phyloP scores from a whole-genome alignment of 2,329 filamentous ascomycete species.

The Epichloe sibirici region DNA sequence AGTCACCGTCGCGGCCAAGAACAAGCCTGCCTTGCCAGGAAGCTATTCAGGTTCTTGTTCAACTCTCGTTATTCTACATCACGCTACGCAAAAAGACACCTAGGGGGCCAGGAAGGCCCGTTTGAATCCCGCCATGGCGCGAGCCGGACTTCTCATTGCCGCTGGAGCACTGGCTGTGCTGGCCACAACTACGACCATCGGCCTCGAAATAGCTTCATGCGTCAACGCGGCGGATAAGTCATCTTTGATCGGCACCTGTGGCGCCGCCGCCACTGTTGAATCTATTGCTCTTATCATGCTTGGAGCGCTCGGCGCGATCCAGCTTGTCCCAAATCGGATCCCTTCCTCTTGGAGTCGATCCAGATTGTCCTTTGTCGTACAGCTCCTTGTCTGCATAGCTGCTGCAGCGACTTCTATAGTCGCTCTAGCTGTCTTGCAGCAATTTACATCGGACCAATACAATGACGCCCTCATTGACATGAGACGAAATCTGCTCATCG shows the following conservation, averaged over 20 bases:
- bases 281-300: constrained; percentile 15
- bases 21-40: not conserved
- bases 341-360: constrained; percentile 14
- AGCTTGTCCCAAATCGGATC: constrained; percentile 11
- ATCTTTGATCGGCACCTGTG: constrained; percentile 9
- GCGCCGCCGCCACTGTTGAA: constrained; percentile 18
- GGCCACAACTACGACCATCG: constrained; percentile 9
- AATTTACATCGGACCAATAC: constrained; percentile 10
- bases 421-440: constrained; percentile 27
- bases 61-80: not conserved
- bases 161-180: constrained; percentile 10
- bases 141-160: constrained; percentile 3
- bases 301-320: constrained; percentile 23
- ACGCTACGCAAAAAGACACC: not conserved
- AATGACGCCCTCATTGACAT: constrained; percentile 2
- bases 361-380: constrained; percentile 15
- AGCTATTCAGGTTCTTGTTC: not conserved
- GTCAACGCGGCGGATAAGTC: constrained; percentile 3
- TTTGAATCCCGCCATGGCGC: constrained; percentile 7
- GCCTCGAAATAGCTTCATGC: constrained; percentile 10
- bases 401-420: constrained; percentile 33
- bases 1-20: not conserved
- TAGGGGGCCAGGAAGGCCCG: not conserved
- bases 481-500: constrained; percentile 27
- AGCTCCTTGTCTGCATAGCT: constrained; percentile 28